Base-by-base conservation (phyloP, 1,284 basidiomycete genomes). In the Peniophora sp. region DNA sequence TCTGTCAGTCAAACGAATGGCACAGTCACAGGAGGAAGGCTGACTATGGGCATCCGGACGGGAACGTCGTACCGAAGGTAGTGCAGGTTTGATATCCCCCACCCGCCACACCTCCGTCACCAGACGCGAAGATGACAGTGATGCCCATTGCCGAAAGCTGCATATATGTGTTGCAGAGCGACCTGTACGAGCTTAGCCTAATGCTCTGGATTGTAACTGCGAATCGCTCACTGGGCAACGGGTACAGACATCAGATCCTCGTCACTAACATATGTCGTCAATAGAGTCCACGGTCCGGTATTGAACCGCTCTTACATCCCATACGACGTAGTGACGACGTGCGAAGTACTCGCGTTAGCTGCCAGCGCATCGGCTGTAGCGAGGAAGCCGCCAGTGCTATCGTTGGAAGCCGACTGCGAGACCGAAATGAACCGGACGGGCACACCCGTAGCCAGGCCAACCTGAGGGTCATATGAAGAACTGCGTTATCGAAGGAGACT, bases 271-370 rank as follows among this genome's bases (percentile, higher is more conserved):
- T 65, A 65, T 46, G 57, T 62, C 19, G 79, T 83, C 2, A 32
- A 12, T 32, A 12, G 27, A 5, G 12, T 32, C n/a, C n/a, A n/a
- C n/a, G n/a, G 12, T 32, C 27, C 27, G 27, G 27, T 6, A 12
- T 6, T 32, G 12, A 32, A 12, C 12, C 6, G 27, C 27, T 6
- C 27, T 32, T 32, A 32, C 27, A 32, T 32, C 12, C 27, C 27
- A 12, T 32, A 32, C 27, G 27, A 32, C 12, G 27, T 32, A 32
- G 74, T 73, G 51, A 81, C 66, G 1, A 75, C 75, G 46, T 74
- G 71, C 1, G 80, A 78, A 6, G 57, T 47, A 17, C 74, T 69
- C 27, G 67, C 66, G 1, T 62, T 56, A 44, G 71, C 68, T 39
- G 63, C 58, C 24, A 70, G 57, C 39, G 59, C 56, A 55, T 67